phyloP scores from a whole-genome alignment of 2,329 filamentous ascomycete genomes.

The Paracorniculantispora psalliotae region DNA sequence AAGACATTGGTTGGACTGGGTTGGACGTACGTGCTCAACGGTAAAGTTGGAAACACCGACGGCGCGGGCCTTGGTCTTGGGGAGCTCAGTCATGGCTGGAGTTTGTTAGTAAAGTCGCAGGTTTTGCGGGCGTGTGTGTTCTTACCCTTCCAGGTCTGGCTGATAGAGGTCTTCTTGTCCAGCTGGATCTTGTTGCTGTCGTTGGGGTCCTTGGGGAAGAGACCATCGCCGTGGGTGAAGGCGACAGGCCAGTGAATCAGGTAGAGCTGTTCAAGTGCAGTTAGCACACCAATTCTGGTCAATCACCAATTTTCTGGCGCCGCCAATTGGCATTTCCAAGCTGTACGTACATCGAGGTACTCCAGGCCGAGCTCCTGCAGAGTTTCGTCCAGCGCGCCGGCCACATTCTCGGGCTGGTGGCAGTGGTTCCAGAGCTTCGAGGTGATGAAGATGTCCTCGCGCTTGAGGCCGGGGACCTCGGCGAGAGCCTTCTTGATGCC shows the following conservation, averaged over 20 bases:
- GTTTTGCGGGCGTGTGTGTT: neutral
- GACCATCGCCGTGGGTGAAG: slow-evolving; percentile 34
- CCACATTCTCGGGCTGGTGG: slow-evolving; percentile 56
- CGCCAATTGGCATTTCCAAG: neutral
- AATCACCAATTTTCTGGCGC: neutral
- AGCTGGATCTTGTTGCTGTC: slow-evolving; percentile 34
- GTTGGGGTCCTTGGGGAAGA: slow-evolving; percentile 40
- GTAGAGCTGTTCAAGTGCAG: slow-evolving; percentile 39
- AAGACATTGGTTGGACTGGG: neutral
- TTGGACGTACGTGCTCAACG: slow-evolving; percentile 42
- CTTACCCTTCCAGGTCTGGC: slow-evolving; percentile 40
- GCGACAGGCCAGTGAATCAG: slow-evolving; percentile 60
- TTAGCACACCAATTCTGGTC: neutral
- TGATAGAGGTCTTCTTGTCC: slow-evolving; percentile 37
- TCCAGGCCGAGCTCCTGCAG: slow-evolving; percentile 51
- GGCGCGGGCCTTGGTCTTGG: slow-evolving; percentile 57
- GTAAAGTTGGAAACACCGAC: slow-evolving; percentile 72
- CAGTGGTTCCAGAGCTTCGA: slow-evolving; percentile 61
- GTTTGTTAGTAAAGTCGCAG: neutral
- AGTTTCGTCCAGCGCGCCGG: slow-evolving; percentile 50
- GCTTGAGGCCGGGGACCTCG: slow-evolving; percentile 47
- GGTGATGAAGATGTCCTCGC: slow-evolving; percentile 56
- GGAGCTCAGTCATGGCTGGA: slow-evolving; percentile 48
- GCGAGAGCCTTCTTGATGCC: slow-evolving; percentile 45
- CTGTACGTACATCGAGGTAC: slow-evolving; percentile 46